Evolutionary conservation across 257 asterid genomes (phyloP), one percentile per base, ranked within the genome.

Genomic region (Forsythia suspensa): DNA sequence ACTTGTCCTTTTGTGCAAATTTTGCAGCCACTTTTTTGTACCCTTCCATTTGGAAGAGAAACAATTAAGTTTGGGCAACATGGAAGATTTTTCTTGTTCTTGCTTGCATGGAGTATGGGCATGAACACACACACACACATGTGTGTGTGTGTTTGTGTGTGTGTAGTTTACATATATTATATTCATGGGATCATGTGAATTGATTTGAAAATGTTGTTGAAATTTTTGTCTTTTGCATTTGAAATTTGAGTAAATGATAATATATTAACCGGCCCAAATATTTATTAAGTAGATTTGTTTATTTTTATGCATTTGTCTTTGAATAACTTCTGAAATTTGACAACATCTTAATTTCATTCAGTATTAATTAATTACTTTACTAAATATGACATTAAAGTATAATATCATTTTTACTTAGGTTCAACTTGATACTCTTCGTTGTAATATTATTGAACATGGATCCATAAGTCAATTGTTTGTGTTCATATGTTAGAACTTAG

Each of bases 181-280:
- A 46, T n/a, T 38, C 68, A 82, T 84, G 87, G 79, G 82, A 59
- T 71, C 92, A 80, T 80, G 85, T 88, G 88, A 82, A 76, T 67
- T 87, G 88, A 78, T 82, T 76, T 83, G 8, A 69, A 80, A 55
- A 38, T 48, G 73, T 73, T 77, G 82, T 87, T 79, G 81, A 70
- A 75, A 70, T 75, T 37, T 84, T 85, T 82, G 88, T 85, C 93
- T 46, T 85, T 85, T 80, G 70, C 68, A 36, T 70, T 82, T 78
- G 87, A 81, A 78, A 85, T 72, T 77, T 86, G 85, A 77, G 79
- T 70, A 70, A 79, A 69, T 69, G 85, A 76, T 80, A 77, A 79
- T 76, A 52, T 7, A 36, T 52, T 39, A 74, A 75, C 59, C 79
- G 80, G 82, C 86, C 59, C 18, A 80, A 74, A 40, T 41, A 67